A percentile compares a stretch with the other conserved stretches of the same genome.
phyloP scores from a whole-genome alignment of 2,329 filamentous ascomycete species.

The Stagonosporopsis vannaccii region DNA sequence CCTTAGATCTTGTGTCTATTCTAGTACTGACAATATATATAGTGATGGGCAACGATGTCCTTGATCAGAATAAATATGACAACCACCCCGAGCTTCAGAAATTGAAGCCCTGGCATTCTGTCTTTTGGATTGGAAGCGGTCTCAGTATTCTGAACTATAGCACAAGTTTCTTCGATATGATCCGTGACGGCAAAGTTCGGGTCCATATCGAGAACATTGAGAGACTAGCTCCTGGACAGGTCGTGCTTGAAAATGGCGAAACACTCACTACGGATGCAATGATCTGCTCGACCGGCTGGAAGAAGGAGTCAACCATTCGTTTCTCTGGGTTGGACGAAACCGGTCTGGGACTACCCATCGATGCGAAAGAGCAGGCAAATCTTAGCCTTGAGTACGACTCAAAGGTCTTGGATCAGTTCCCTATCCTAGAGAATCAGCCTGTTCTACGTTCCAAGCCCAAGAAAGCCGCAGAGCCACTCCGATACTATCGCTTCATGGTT shows the following conservation, averaged over 20 bases:
- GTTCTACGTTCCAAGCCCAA: slow-evolving; percentile 20
- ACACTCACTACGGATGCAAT: slow-evolving; percentile 1
- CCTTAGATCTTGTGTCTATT: neutral
- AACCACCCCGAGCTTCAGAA: slow-evolving; percentile 51
- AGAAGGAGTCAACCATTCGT: slow-evolving; percentile 7
- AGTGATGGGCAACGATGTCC: slow-evolving; percentile 62
- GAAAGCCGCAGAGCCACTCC: slow-evolving; percentile 31
- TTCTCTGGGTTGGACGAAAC: slow-evolving; percentile 14
- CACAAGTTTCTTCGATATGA: slow-evolving; percentile 63
- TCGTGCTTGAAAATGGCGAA: slow-evolving; percentile 2
- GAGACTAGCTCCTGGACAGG: slow-evolving; percentile 1
- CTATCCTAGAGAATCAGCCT: slow-evolving; percentile 61
- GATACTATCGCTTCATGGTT: slow-evolving; percentile 55
- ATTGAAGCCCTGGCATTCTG: slow-evolving; percentile 51
- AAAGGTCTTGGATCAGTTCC: slow-evolving; percentile 62
- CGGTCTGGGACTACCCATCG: slow-evolving; percentile 15
- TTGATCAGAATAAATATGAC: slow-evolving; percentile 57
- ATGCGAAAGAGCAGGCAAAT: slow-evolving; percentile 51
- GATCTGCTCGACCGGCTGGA: slow-evolving; percentile 13
- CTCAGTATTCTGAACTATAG: slow-evolving; percentile 69
- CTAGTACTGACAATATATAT: neutral
- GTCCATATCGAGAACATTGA: slow-evolving; percentile 41
- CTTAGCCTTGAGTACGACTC: slow-evolving; percentile 60
- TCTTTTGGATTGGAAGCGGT: slow-evolving; percentile 62
- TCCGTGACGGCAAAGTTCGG: slow-evolving; percentile 62